Base-by-base conservation (phyloP, 805 yeast genomes). In the Candida ponderosae region DNA sequence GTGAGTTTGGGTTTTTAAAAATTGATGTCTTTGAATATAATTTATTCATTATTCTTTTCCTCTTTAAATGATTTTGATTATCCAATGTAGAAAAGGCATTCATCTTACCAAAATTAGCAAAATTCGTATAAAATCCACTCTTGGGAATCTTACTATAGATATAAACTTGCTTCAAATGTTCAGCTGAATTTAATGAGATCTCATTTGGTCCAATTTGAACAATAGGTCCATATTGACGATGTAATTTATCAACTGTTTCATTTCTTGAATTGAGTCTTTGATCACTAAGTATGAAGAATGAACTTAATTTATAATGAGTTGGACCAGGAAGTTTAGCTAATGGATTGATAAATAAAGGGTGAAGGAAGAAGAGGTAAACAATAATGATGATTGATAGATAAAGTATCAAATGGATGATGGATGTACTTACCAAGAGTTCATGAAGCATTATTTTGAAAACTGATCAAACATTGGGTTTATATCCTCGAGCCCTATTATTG, bases 1-100 rank as follows among this genome's bases (percentile, higher is more conserved):
- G 66, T 5, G 66, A 53, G 2, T 47, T 43, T 1, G 44, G 41
- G 4, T 62, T 46, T 14, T 29, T 17, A 18, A 29, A 17, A 16
- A 29, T 29, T 7, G 18, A 9, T 15, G 18, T 16, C 18, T 29
- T 29, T 6, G 31, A 6, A 11, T 29, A 29, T 17, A 29, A 14
- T 29, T 29, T 29, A 15, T 6, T 29, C 31, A 29, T 29, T 5
- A 29, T 4, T 17, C 13, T 29, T 17, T 29, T 29, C 18, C 31
- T 29, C 18, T 29, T 29, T 16, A 29, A 16, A 29, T 29, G 31
- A 7, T 8, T 18, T 5, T 15, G 4, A 7, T 15, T 29, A 5
- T 15, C 15, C 13, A 29, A 8, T 8, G 11, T 29, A 15, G 31
- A 29, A 17, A 29, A 29, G 6, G 18, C 31, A 17, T 29, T 29